Percentiles rank a stretch among this genome's conserved stretches.
phyloP scores from a whole-genome alignment of 176 grass and related monocot genomes.

The Aechmea fasciata region DNA sequence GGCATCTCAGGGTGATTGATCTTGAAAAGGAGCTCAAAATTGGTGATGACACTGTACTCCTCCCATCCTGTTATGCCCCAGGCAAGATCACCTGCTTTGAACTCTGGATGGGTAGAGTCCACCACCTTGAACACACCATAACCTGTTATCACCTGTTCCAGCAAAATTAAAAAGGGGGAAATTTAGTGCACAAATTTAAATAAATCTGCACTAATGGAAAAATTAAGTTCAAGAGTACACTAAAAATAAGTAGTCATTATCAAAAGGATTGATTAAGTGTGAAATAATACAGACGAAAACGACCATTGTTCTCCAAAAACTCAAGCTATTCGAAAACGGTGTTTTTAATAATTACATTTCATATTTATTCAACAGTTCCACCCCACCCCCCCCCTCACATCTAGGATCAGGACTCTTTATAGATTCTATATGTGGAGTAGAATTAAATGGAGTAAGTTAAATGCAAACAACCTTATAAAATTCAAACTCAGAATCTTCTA shows the following conservation, averaged over 20 bases:
- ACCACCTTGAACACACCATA: slow-evolving; percentile 56
- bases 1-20: slow-evolving; percentile 48
- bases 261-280: no score
- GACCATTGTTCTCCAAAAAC: no score
- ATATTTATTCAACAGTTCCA: no score
- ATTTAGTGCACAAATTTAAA: not conserved
- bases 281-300: no score
- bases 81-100: slow-evolving; percentile 31
- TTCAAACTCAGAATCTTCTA: no score
- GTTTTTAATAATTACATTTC: no score
- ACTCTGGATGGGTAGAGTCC: slow-evolving; percentile 35
- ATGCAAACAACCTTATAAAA: no score
- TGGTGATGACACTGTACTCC: slow-evolving; percentile 33
- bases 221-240: not conserved
- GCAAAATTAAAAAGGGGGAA: not conserved
- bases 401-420: no score
- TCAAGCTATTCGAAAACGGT: no score
- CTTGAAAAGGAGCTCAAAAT: slow-evolving; percentile 4
- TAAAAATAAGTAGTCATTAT: not conserved
- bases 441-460: no score
- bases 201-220: not conserved
- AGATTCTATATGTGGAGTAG: no score
- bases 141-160: slow-evolving; percentile 14
- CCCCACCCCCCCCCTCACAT: no score
- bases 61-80: slow-evolving; percentile 41